Base-by-base conservation (phyloP, 768 basidiomycete genomes). In the Cubamyces sp. region DNA sequence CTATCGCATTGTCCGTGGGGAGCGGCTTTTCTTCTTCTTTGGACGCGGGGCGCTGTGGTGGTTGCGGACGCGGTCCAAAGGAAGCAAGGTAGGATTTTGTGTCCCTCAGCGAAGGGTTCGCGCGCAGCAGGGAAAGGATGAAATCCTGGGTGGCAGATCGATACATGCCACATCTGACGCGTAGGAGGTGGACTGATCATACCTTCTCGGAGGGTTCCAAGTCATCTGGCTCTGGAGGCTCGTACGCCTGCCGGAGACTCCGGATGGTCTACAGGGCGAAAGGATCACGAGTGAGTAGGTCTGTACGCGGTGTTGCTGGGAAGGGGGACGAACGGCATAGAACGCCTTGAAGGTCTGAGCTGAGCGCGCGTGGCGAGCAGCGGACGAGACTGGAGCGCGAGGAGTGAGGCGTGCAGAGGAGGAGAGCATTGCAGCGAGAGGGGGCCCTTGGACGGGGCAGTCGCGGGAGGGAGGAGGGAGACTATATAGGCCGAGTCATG, bases 71-170 rank as follows among this genome's bases (percentile, higher is more conserved):
- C 19, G 86, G 84, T 7, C 91, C 91, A 73, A 99, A 98, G n/a
- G 88, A 92, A 28, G 88, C 90, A 11, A 97, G 83, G 74, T 97
- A 99, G 0, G 89, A 90, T 55, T 87, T 88, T 28, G 95, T 90
- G 73, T 99, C 97, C 65, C 97, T 82, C 54, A 89, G 75, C 1
- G 96, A 98, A 14, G 97, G 96, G 63, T 92, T 94, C 28, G 97
- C 90, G 56, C 91, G 88, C 54, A 99, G 81, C 69, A 99, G 91
- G 34, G 96, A 97, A 58, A 98, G 78, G 70, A 99, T 95, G 70
- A 99, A 96, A 73, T 98, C 97, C 94, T 98, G 73, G 26, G 57
- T 11, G 47, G 16, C 42, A 3, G 45, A 52, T 40, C 16, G 18
- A 26, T 34, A 54, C 34, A 21, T 16, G 21, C 43, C 28, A 7